phyloP scores from a whole-genome alignment of 169 alveolate genomes.

The Fabrea salina region DNA sequence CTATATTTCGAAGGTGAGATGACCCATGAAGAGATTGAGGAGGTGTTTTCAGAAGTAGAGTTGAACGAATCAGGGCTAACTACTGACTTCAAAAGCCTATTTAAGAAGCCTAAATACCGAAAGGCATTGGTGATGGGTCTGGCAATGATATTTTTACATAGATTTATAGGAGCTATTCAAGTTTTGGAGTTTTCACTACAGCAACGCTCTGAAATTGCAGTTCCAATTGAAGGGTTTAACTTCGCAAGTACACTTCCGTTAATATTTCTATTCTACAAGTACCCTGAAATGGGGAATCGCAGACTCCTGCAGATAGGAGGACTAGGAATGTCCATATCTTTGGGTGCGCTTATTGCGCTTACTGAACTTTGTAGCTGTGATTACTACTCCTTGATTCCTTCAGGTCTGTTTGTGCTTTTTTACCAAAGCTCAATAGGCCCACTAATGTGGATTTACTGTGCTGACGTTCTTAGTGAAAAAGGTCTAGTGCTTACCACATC shows the following conservation, averaged over 20 bases:
- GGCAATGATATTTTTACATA: not conserved
- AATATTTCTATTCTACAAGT: no score
- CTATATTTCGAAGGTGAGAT: conserved; percentile 9
- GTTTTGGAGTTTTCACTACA: not conserved
- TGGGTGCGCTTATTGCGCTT: not conserved
- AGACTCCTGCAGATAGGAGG: no score
- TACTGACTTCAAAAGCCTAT: not conserved
- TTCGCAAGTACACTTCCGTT: not conserved
- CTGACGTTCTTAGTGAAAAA: conserved; percentile 2
- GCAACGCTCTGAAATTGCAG: no score
- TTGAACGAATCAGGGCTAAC: not conserved
- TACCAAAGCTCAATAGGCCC: conserved; percentile 26
- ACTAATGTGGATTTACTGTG: conserved; percentile 28
- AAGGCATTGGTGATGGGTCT: not conserved
- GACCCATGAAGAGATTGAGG: not conserved
- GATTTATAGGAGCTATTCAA: conserved; percentile 14
- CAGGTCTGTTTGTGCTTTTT: not conserved
- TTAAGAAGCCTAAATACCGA: not conserved
- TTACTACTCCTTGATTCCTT: no score
- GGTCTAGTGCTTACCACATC: conserved; percentile 1
- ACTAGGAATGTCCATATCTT: no score
- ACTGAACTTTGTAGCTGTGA: no score
- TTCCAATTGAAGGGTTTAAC: conserved; percentile 6
- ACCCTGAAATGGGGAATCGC: no score
- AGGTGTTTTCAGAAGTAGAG: not conserved